phyloP scores from a whole-genome alignment of 148 eudicot species.

The Rhododendron vialii region DNA sequence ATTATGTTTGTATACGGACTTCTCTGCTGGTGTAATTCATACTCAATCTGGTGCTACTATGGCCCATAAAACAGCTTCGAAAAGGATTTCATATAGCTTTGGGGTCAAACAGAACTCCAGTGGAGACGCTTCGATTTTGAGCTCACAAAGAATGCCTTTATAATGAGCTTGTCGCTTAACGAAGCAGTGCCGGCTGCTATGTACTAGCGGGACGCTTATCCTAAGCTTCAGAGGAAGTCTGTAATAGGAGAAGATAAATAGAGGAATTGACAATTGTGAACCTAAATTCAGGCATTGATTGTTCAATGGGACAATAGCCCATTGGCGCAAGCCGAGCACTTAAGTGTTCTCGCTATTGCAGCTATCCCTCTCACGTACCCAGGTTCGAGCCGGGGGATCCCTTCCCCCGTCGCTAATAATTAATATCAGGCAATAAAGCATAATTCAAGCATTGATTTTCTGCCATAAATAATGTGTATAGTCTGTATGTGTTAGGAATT shows the following conservation, averaged over 20 bases:
- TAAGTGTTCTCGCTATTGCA: not conserved
- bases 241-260: not conserved
- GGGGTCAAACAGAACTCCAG: not conserved
- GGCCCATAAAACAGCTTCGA: not conserved
- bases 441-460: not conserved
- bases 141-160: not conserved
- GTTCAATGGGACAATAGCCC: not conserved
- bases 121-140: not conserved
- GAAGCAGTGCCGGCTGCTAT: not conserved
- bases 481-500: not conserved
- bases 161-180: not conserved
- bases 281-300: not conserved
- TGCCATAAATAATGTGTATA: not conserved
- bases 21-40: not conserved
- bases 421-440: not conserved
- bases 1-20: not conserved
- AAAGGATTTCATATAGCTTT: no score
- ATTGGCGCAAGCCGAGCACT: not conserved
- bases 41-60: not conserved
- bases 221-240: not conserved
- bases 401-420: not conserved
- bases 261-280: not conserved
- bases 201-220: not conserved
- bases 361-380: not conserved
- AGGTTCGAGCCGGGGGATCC: not conserved